Evolutionary conservation across 495 filamentous ascomycete genomes (phyloP).

Genomic region (Niebla homalea): DNA sequence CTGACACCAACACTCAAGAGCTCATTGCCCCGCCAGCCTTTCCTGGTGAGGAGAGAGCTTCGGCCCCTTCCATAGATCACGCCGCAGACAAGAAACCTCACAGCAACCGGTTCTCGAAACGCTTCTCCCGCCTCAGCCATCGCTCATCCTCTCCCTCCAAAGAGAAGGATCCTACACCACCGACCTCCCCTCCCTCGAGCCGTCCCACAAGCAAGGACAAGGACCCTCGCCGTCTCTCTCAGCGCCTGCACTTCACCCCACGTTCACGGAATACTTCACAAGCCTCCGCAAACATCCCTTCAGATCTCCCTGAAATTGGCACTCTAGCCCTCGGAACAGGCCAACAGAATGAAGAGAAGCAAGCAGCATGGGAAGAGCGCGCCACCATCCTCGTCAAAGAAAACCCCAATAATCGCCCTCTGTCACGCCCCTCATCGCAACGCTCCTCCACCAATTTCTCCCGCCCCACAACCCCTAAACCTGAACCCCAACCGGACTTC

Average conservation of each 20-base stretch:
- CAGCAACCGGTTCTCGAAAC: slow-evolving; percentile 7
- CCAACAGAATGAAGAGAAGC: slow-evolving; percentile 31
- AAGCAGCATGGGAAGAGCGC: slow-evolving; percentile 69
- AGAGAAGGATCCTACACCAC: slow-evolving; percentile 13
- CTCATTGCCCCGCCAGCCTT: slow-evolving; percentile 52
- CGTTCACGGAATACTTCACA: slow-evolving; percentile 38
- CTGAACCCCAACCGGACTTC: not conserved
- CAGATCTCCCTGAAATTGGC: slow-evolving; percentile 61
- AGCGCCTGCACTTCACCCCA: slow-evolving; percentile 54
- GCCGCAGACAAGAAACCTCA: slow-evolving; percentile 12
- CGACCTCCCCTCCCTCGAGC: not conserved
- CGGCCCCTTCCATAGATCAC: slow-evolving; percentile 13
- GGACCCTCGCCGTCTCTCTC: slow-evolving; percentile 38
- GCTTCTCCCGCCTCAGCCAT: slow-evolving; percentile 31
- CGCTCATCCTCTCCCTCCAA: slow-evolving; percentile 27
- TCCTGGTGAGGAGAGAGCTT: slow-evolving; percentile 25
- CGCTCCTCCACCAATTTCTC: not conserved
- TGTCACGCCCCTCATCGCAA: not conserved
- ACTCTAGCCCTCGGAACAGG: slow-evolving; percentile 26
- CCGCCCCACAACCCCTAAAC: not conserved
- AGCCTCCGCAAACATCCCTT: slow-evolving; percentile 59
- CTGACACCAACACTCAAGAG: slow-evolving; percentile 70
- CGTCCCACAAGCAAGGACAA: slow-evolving; percentile 25
- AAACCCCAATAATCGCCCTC: slow-evolving; percentile 31
- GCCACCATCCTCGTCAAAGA: slow-evolving; percentile 70